Percentiles rank a stretch among this genome's conserved stretches.
These are phyloP conservation scores for Suillus placidus DNA, from an alignment of 768 basidiomycete genomes.

Conservation along the genomic window DNA sequence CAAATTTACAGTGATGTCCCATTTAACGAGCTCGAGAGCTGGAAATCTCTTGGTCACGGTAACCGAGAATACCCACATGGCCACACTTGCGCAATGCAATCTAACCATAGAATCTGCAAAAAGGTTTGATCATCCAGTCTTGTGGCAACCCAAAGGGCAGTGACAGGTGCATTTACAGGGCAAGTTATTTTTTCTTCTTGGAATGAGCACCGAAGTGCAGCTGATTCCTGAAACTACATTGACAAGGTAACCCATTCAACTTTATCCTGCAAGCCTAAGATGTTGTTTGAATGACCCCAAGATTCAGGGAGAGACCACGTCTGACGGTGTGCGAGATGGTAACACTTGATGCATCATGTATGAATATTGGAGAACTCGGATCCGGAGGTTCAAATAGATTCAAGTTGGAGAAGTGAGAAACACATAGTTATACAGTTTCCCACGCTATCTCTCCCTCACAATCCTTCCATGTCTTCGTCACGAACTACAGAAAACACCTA, in stretches of 20 bases:
- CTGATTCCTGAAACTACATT: background rate
- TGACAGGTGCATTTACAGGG: background rate
- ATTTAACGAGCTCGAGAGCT: slow-evolving; percentile 25
- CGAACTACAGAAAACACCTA: slow-evolving; percentile 68
- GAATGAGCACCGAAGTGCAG: background rate
- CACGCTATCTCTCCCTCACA: slow-evolving; percentile 17
- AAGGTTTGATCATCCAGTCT: background rate
- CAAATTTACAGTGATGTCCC: slow-evolving; percentile 35
- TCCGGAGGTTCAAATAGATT: too few relatives aligned
- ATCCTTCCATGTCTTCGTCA: slow-evolving; percentile 38
- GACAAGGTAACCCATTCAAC: background rate
- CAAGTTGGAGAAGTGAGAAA: too few relatives aligned
- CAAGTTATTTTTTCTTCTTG: background rate
- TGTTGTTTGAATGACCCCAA: background rate
- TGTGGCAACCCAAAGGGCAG: background rate
- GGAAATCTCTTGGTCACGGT: background rate
- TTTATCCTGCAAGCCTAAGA: background rate
- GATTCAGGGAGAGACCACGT: background rate
- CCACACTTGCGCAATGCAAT: background rate
- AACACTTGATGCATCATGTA: too few relatives aligned
- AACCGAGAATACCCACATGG: slow-evolving; percentile 4
- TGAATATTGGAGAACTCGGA: too few relatives aligned
- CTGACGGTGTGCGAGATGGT: background rate
- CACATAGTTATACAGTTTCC: slow-evolving; percentile 15
- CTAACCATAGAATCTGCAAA: background rate